These are phyloP conservation scores for Xylaria sp. DNA, from an alignment of 2,329 filamentous ascomycete genomes.

Conservation along the genomic window DNA sequence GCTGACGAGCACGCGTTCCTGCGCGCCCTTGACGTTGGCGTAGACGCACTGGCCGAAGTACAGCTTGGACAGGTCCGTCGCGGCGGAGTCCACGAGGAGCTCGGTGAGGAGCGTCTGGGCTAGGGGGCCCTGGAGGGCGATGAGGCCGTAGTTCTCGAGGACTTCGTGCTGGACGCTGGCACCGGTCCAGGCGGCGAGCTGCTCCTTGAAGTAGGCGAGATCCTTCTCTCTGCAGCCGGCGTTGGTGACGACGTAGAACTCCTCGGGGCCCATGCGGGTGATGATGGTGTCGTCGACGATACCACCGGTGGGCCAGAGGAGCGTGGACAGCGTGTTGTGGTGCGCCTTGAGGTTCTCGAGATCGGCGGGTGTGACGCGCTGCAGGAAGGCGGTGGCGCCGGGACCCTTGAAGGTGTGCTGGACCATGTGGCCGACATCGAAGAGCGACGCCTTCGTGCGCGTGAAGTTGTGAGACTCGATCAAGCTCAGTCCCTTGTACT, in stretches of 20 bases:
- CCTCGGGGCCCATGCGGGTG: constrained; percentile 66
- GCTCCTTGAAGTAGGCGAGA: constrained; percentile 64
- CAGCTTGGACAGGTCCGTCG: constrained; percentile 56
- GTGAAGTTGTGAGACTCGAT: constrained; percentile 87
- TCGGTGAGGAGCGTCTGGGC: constrained; percentile 63
- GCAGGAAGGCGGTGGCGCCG: constrained; percentile 73
- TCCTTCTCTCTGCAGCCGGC: constrained; percentile 90
- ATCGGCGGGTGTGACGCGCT: constrained; percentile 75
- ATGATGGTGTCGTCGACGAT: constrained; percentile 95
- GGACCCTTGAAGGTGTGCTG: constrained; percentile 82
- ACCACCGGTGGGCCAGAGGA: constrained; percentile 77
- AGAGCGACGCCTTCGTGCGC: constrained; percentile 78
- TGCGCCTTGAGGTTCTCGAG: constrained; percentile 59
- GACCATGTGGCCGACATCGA: constrained; percentile 96
- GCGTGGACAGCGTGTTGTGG: constrained; percentile 74
- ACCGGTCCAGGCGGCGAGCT: constrained; percentile 59
- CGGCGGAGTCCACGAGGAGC: constrained; percentile 50
- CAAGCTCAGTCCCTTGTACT: constrained; percentile 73
- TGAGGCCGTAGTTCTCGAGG: constrained; percentile 66
- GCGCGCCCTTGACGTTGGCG: constrained; percentile 55
- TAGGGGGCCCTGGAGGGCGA: constrained; percentile 85
- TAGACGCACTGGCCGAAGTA: constrained; percentile 76
- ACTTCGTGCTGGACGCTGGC: constrained; percentile 63
- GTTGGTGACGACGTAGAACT: constrained; percentile 93
- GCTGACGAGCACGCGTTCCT: constrained; percentile 62